Conservation (phyloP, 2,329 filamentous ascomycete species). For the Talaromyces sp. region DNA sequence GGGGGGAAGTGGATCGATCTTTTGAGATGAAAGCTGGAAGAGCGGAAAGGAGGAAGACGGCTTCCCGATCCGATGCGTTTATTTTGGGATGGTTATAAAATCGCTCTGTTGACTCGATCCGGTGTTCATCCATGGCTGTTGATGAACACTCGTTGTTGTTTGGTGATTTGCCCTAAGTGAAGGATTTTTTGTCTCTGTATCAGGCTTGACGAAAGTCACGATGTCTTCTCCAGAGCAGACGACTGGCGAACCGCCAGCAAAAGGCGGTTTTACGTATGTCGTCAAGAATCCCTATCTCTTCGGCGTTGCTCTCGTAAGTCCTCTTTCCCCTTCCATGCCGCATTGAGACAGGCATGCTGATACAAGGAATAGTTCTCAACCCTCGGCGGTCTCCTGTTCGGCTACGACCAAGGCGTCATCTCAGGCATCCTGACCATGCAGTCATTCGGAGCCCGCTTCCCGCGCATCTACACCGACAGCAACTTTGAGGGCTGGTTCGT, state of each 20-base stretch:
- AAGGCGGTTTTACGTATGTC: slow-evolving; percentile 30
- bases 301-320: slow-evolving; percentile 44
- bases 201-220: not conserved
- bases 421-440: slow-evolving; percentile 51
- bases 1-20: not conserved
- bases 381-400: slow-evolving; percentile 48
- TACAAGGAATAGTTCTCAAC: slow-evolving; percentile 37
- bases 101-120: not conserved
- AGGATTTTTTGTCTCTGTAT: not conserved
- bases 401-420: slow-evolving; percentile 53
- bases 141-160: not conserved
- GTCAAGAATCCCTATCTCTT: slow-evolving; percentile 47
- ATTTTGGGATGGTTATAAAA: not conserved
- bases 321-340: not conserved
- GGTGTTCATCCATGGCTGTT: not conserved
- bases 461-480: slow-evolving; percentile 45
- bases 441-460: slow-evolving; percentile 43
- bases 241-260: slow-evolving; percentile 18
- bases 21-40: not conserved
- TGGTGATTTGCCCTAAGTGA: not conserved
- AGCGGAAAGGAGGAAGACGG: not conserved
- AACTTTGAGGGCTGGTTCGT: slow-evolving; percentile 56
- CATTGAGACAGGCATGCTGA: not conserved
- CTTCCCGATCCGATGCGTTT: not conserved
- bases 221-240: slow-evolving; percentile 25